Conservation (phyloP, 805 yeast species). For the Lachancea dasiensis region DNA sequence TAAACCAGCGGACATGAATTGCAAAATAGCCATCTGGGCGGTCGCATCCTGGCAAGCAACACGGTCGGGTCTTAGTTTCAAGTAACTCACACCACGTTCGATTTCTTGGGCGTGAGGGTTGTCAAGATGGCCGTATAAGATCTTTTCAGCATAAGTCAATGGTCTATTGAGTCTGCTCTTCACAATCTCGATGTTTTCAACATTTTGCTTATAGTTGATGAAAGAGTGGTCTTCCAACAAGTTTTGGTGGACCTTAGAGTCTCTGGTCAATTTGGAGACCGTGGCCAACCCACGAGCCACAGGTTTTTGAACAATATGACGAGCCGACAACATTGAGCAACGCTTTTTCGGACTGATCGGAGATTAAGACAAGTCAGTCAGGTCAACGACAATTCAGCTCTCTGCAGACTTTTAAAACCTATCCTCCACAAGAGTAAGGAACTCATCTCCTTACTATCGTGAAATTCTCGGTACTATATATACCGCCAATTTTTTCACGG, state of each 20-base stretch:
- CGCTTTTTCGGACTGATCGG: constrained; percentile 1
- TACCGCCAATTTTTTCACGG: constrained; percentile 4
- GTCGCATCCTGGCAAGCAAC: constrained; percentile 99
- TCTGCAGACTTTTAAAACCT: too few species aligned
- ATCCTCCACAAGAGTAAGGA: too few species aligned
- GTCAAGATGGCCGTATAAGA: constrained; percentile 90
- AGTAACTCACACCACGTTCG: constrained; percentile 82
- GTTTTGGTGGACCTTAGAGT: constrained; percentile 76
- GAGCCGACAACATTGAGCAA: constrained; percentile 31
- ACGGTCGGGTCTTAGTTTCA: constrained; percentile 94
- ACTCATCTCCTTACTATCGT: not conserved
- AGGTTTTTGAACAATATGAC: constrained; percentile 21
- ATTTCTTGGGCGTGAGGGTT: constrained; percentile 84
- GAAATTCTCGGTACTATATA: constrained; percentile 1
- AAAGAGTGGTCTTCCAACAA: constrained; percentile 75
- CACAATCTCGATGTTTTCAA: constrained; percentile 83
- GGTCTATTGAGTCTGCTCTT: constrained; percentile 80
- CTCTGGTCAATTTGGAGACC: constrained; percentile 42
- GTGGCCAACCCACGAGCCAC: constrained; percentile 38
- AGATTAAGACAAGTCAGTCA: not conserved
- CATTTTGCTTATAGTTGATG: constrained; percentile 86
- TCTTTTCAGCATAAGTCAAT: constrained; percentile 91
- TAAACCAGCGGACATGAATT: constrained; percentile 94
- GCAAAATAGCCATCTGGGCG: constrained; percentile 96
- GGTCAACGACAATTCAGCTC: not conserved